Conservation (phyloP, 2,329 filamentous ascomycete species). For the Trichoderma koningiopsis region DNA sequence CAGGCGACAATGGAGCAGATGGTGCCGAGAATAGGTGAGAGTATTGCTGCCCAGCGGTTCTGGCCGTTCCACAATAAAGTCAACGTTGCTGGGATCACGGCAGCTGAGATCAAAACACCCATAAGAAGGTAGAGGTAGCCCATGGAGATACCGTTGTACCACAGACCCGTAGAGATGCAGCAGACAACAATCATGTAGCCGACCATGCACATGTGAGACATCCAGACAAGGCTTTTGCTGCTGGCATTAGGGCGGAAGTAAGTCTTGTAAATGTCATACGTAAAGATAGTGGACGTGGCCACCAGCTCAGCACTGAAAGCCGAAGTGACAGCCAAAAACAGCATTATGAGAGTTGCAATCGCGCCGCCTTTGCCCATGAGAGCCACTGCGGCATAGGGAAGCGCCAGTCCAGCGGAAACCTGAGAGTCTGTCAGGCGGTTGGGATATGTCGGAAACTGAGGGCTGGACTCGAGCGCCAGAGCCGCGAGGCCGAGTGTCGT, state of each 20-base stretch:
- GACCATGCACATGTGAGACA: conserved; percentile 73
- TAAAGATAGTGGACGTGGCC: conserved; percentile 82
- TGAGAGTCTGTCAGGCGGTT: conserved; percentile 72
- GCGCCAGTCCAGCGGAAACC: conserved; percentile 78
- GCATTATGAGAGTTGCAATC: conserved; percentile 73
- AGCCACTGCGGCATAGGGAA: conserved; percentile 83
- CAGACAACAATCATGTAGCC: conserved; percentile 76
- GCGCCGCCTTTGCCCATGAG: conserved; percentile 82
- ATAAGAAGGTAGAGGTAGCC: conserved; percentile 88
- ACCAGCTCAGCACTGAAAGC: conserved; percentile 83
- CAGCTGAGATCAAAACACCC: conserved; percentile 86
- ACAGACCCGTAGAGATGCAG: conserved; percentile 73
- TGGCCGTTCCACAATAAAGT: conserved; percentile 81
- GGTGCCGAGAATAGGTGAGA: conserved; percentile 68
- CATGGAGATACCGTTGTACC: conserved; percentile 77
- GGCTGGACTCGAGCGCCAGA: conserved; percentile 74
- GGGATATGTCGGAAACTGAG: conserved; percentile 71
- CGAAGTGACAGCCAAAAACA: conserved; percentile 90
- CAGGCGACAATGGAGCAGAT: conserved; percentile 69
- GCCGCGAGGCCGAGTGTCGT: conserved; percentile 86
- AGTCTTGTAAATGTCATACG: conserved; percentile 85
- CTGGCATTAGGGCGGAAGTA: conserved; percentile 79
- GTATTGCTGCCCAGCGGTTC: conserved; percentile 69
- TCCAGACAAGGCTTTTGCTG: conserved; percentile 76
- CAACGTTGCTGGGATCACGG: conserved; percentile 79